Base-by-base conservation (phyloP, 805 yeast genomes). In the Zygosaccharomyces rouxii region DNA sequence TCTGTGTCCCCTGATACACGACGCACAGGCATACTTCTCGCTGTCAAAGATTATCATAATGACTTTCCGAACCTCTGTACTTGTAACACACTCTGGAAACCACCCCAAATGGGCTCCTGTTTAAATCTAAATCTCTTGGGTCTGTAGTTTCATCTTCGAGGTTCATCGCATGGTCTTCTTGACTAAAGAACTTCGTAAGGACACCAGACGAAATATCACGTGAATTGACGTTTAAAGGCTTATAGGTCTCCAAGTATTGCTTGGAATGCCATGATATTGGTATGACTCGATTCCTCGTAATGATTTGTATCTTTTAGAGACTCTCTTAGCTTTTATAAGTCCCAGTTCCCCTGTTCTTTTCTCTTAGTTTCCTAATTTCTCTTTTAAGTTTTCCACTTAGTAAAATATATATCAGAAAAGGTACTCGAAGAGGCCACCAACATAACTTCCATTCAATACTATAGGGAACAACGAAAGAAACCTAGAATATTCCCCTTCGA, bases 1-100 rank as follows among this genome's bases (percentile, higher is more conserved):
- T 35, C 99, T 71, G 62, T 92, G 99, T 14, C 98, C 98, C 38
- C 97, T 73, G 21, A 94, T 88, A 62, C 99, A 92, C 59, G 83
- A 84, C 47, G 79, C 78, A 67, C 97, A 89, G 3, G 95, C 86
- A 63, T 86, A 85, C 59, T 89, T 85, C 57, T 79, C 84, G 25
- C 85, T 86, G 54, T 85, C 86, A 58, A 84, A 86, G 46, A 86
- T 69, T 46, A 89, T 86, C 96, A 89, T 88, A 38, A 19, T 37
- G 19, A 29, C 3, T 16, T 40, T 25, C 29, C 11, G 19, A 45
- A 31, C 16, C 16, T 37, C 21, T 25, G 22, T 19, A 25, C 23
- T 28, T 13, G 39, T 16, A 42, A 23, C 38, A 13, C 55, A 31
- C 59, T 63, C 30, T 55, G 55, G 25, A 59, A 29, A 29, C 25